Percentiles rank a stretch among this genome's conserved stretches.
These are phyloP conservation scores for Albugo laibachii DNA, from an alignment of 352 stramenopile genomes.

Conservation along the genomic window DNA sequence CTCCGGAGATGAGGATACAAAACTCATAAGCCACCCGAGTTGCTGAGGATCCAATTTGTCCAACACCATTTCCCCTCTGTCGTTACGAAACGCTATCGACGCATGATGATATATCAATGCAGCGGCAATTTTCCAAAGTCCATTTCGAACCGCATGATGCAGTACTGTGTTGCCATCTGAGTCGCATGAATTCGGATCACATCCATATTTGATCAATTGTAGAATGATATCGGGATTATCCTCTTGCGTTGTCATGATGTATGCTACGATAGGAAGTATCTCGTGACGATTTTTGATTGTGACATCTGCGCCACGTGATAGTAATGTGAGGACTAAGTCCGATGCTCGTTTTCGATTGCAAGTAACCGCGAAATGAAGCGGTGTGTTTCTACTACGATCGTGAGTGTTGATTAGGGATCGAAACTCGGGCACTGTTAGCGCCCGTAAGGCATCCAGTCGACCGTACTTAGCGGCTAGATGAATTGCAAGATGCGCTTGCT, in stretches of 20 bases:
- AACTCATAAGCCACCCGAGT: conserved; percentile 59
- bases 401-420: conserved; percentile 28
- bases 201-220: conserved; percentile 52
- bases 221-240: conserved; percentile 50
- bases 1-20: conserved; percentile 43
- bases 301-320: conserved; percentile 30
- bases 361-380: conserved; percentile 61
- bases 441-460: conserved; percentile 28
- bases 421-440: conserved; percentile 37
- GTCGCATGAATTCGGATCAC: conserved; percentile 56
- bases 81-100: conserved; percentile 57
- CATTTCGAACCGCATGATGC: conserved; percentile 56
- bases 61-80: conserved; percentile 44
- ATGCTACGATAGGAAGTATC: conserved; percentile 58
- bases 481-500: conserved; percentile 58
- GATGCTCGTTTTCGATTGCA: conserved; percentile 14
- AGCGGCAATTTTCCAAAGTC: conserved; percentile 51
- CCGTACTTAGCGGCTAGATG: conserved; percentile 71
- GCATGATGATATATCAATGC: conserved; percentile 38
- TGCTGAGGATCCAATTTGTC: conserved; percentile 50
- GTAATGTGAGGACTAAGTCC: conserved; percentile 31
- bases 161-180: conserved; percentile 50
- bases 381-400: conserved; percentile 64
- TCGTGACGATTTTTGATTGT: conserved; percentile 48
- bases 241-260: conserved; percentile 44